phyloP scores from a whole-genome alignment of 192 early-diverging fungal genomes.

The Oehlia diaphana region DNA sequence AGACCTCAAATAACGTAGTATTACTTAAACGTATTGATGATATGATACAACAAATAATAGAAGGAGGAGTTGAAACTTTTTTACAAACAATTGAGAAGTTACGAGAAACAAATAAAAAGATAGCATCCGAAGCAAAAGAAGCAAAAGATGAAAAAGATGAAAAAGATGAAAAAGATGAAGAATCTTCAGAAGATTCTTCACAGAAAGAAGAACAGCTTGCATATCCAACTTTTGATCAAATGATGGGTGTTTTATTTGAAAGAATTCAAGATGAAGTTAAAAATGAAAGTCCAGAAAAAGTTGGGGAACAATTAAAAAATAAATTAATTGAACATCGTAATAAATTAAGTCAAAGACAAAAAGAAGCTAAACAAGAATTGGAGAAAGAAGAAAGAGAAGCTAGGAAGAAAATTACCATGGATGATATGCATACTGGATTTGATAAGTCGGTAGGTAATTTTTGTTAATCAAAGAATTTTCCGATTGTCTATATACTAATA shows the following conservation, averaged over 20 bases:
- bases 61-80: constrained; percentile 28
- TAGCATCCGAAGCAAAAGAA: background rate
- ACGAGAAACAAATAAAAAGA: constrained; percentile 15
- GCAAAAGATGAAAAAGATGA: background rate
- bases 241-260: constrained; percentile 26
- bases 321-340: constrained; percentile 44
- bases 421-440: constrained; percentile 66
- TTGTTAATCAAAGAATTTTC: background rate
- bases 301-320: constrained; percentile 30
- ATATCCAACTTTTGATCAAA: constrained; percentile 25
- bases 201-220: background rate
- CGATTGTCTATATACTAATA: background rate
- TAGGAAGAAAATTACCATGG: constrained; percentile 67
- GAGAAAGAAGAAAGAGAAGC: constrained; percentile 60
- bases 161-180: background rate
- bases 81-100: constrained; percentile 21
- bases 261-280: constrained; percentile 47
- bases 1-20: constrained; percentile 30
- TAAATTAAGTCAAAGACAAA: constrained; percentile 40
- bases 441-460: constrained; percentile 58
- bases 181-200: background rate
- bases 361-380: constrained; percentile 50
- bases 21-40: constrained; percentile 29
- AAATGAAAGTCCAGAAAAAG: constrained; percentile 42
- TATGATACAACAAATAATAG: constrained; percentile 26